These are phyloP conservation scores for Incumbomyces lentus DNA, from an alignment of 2,329 filamentous ascomycete genomes.

Conservation along the genomic window DNA sequence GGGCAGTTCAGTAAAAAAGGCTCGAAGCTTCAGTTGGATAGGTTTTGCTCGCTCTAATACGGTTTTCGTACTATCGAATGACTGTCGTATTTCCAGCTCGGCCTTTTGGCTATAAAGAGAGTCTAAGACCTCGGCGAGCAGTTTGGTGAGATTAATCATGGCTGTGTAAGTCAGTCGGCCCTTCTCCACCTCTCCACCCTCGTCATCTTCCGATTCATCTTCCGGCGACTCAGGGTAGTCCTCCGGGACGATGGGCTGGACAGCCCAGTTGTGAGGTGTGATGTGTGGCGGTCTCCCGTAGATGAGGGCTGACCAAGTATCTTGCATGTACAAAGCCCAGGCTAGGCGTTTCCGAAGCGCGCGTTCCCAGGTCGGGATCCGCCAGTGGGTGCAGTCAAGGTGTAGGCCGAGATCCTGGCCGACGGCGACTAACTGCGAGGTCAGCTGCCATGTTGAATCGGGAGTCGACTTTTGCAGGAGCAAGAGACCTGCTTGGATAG, in stretches of 20 bases:
- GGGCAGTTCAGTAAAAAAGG: slow-evolving; percentile 43
- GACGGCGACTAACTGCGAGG: slow-evolving; percentile 46
- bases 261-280: slow-evolving; percentile 45
- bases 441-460: slow-evolving; percentile 36
- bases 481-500: slow-evolving; percentile 45
- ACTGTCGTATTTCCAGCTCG: slow-evolving; percentile 11
- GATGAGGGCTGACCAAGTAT: slow-evolving; percentile 50
- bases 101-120: slow-evolving; percentile 43
- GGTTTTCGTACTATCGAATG: slow-evolving; percentile 31
- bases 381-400: slow-evolving; percentile 52
- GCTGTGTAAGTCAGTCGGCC: slow-evolving; percentile 40
- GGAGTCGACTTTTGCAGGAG: slow-evolving; percentile 41
- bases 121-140: slow-evolving; percentile 42
- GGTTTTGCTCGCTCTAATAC: slow-evolving; percentile 45
- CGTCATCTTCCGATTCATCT: slow-evolving; percentile 22
- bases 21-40: slow-evolving; percentile 41
- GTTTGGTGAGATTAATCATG: slow-evolving; percentile 43
- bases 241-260: slow-evolving; percentile 33
- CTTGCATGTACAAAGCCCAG: slow-evolving; percentile 57
- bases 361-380: slow-evolving; percentile 53
- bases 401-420: slow-evolving; percentile 51
- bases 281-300: slow-evolving; percentile 50
- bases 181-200: slow-evolving; percentile 26
- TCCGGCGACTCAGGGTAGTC: slow-evolving; percentile 34
- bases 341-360: slow-evolving; percentile 51